Conservation (phyloP, 75 land plant genomes). For the Pinus albicaulis region DNA sequence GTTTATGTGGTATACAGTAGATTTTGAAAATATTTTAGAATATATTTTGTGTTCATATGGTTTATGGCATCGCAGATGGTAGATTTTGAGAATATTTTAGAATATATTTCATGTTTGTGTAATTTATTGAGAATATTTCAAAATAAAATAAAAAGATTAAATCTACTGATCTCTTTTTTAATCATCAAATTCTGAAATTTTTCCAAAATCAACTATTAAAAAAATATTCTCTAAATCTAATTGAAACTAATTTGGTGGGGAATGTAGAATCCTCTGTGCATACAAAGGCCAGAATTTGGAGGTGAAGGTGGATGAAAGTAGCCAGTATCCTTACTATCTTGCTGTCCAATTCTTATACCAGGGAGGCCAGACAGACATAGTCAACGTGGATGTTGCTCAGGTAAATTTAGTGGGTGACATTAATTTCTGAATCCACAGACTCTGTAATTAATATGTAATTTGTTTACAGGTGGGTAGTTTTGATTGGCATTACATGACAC, state of each 20-base stretch:
- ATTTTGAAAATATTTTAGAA: no score
- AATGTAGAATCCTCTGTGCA: constrained; percentile 52
- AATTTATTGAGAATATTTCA: no score
- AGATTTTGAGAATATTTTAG: no score
- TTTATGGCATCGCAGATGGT: no score
- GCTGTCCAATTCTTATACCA: constrained; percentile 54
- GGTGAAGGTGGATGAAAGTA: constrained; percentile 50
- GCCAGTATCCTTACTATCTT: constrained; percentile 47
- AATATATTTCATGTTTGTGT: no score
- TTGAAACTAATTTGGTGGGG: background rate
- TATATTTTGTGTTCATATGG: no score
- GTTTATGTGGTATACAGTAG: no score
- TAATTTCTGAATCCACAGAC: background rate
- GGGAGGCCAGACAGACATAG: constrained; percentile 72
- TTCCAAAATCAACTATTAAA: no score
- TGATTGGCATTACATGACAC: constrained; percentile 41
- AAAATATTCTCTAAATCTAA: background rate
- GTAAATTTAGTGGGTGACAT: constrained; percentile 12
- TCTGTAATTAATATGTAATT: background rate
- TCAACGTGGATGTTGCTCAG: constrained; percentile 48
- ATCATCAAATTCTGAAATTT: no score
- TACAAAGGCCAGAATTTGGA: constrained; percentile 41
- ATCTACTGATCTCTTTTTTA: no score
- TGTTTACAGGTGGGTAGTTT: constrained; percentile 24
- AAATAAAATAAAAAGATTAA: no score